A percentile compares a stretch with the other conserved stretches of the same genome.
These are phyloP conservation scores for Arthrocladium fulminans DNA, from an alignment of 2,329 filamentous ascomycete species.

Conservation along the genomic window DNA sequence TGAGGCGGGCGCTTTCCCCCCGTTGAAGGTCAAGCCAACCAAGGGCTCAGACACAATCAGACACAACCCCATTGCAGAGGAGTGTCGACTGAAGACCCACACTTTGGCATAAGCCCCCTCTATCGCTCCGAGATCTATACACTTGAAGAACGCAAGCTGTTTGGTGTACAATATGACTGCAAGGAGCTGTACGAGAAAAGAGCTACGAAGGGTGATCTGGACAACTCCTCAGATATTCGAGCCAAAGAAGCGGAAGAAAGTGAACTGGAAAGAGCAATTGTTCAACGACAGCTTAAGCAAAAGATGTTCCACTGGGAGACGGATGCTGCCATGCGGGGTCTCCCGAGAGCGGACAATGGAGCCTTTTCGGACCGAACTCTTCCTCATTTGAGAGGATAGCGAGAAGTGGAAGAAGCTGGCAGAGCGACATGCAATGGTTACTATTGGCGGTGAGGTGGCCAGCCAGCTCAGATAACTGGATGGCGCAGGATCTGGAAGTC, in stretches of 20 bases:
- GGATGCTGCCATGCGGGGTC: neutral
- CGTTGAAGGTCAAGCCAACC: neutral
- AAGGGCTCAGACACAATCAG: neutral
- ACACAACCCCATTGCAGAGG: neutral
- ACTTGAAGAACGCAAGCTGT: neutral
- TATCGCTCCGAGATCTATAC: neutral
- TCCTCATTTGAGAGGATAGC: neutral
- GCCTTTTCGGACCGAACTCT: neutral
- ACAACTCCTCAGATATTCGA: neutral
- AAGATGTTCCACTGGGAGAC: neutral
- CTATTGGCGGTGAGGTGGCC: neutral
- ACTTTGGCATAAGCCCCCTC: neutral
- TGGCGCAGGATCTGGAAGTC: neutral
- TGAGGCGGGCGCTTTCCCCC: neutral
- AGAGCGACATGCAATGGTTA: neutral
- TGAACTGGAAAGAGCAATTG: neutral
- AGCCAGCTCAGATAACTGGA: neutral
- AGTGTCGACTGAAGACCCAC: neutral
- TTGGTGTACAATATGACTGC: neutral
- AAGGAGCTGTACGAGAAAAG: neutral
- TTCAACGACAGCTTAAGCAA: neutral
- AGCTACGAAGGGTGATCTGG: neutral
- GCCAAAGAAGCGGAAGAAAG: neutral
- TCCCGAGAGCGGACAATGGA: neutral
- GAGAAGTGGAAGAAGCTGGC: neutral